Evolutionary conservation across 2,329 filamentous ascomycete genomes (phyloP).

Genomic region (Fusarium kyushuense): DNA sequence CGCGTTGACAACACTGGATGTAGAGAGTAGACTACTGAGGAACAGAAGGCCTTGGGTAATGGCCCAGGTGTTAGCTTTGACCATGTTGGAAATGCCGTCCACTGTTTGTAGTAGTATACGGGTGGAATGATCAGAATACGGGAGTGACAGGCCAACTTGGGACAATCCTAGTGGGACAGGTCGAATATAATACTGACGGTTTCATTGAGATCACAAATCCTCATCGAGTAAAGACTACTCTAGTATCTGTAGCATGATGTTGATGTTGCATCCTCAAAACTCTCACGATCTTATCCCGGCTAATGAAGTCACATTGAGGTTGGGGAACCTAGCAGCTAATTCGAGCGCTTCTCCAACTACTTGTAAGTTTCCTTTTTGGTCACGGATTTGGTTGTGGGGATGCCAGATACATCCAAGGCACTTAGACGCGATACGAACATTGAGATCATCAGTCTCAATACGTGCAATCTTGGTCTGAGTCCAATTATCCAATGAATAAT

Average conservation of each 20-base stretch:
- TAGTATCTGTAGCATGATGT: background rate
- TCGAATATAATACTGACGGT: background rate
- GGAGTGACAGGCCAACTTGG: too few relatives aligned
- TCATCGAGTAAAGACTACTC: background rate
- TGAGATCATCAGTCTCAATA: background rate
- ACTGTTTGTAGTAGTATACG: background rate
- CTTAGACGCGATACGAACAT: background rate
- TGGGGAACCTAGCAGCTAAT: background rate
- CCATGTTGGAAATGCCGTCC: background rate
- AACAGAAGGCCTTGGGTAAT: background rate
- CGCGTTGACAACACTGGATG: background rate
- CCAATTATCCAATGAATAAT: accelerated
- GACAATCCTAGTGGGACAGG: background rate
- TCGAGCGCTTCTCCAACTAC: background rate
- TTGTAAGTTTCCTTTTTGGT: too few relatives aligned
- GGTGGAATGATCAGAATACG: too few relatives aligned
- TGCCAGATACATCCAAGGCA: background rate
- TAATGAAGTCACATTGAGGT: background rate
- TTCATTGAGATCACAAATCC: too few relatives aligned
- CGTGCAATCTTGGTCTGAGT: background rate
- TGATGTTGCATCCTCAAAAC: background rate
- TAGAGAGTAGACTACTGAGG: background rate
- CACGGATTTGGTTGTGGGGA: too few relatives aligned
- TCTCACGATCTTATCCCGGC: background rate
- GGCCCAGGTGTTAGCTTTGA: background rate